Base-by-base conservation (phyloP, 1,139 yeast species). In the Taphrina betulina region DNA sequence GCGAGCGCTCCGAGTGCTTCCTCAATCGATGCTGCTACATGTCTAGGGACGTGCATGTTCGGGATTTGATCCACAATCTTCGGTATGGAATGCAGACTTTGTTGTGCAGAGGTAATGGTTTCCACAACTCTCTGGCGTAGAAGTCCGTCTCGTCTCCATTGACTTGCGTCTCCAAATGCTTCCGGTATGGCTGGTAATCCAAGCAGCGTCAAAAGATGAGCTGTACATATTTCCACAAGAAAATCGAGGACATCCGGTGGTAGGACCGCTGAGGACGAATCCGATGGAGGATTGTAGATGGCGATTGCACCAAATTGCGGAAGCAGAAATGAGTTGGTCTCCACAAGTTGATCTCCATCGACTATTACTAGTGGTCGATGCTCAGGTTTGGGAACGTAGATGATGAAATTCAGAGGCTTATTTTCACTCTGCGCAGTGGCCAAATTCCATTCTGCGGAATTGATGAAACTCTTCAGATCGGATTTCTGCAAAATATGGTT, bases 261-360 rank as follows among this genome's bases (percentile, higher is more conserved):
- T 0, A 75, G 64, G 28, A 83, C 64, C 12, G 57, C 60, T 23
- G 48, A 52, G 29, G 58, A 57, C 1, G 50, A 34, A n/a, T 60
- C 61, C 7, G 52, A 41, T 19, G 72, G 23, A 53, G 62, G 64
- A 60, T 60, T 71, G 60, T 58, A 68, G 61, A 64, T 67, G 52
- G 58, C 63, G 12, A 74, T 72, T 1, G 76, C 76, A n/a, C 97
- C 97, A 95, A 95, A 90, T 70, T 87, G 95, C 5, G 96, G 95
- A 29, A 90, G 79, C 54, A 86, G 69, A 66, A 85, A 90, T 41
- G 92, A 81, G 64, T 84, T 80, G 54, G 87, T 77, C 1, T 62
- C 60, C 0, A 85, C 78, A 10, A 23, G 14, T 19, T 38, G 17
- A 7, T 45, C 48, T n/a, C 35, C n/a, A 56, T 74, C 70, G 53